phyloP scores from a whole-genome alignment of 2,329 filamentous ascomycete species.

The Paramyrothecium roridum region DNA sequence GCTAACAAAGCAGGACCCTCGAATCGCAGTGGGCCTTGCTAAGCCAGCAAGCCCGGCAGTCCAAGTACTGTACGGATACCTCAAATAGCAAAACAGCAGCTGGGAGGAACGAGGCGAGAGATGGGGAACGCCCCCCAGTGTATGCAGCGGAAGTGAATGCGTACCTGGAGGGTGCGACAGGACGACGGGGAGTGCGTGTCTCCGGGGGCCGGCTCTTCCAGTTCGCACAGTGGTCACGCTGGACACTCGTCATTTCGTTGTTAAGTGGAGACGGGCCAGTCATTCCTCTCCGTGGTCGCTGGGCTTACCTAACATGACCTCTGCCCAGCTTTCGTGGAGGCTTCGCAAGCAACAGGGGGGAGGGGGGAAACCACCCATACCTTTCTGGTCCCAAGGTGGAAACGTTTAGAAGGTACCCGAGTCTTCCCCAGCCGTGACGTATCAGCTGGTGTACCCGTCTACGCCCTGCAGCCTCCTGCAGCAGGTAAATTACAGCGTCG shows the following conservation, averaged over 20 bases:
- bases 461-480: not conserved
- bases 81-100: not conserved
- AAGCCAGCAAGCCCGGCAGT: not conserved
- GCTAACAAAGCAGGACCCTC: not conserved
- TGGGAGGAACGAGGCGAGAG: not conserved
- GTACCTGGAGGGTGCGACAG: too few relatives aligned
- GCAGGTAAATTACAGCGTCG: not conserved
- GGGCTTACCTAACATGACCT: not conserved
- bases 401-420: slow-evolving; percentile 5
- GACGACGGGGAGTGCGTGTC: not conserved
- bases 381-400: slow-evolving; percentile 14
- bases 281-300: not conserved
- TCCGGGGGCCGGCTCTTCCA: not conserved
- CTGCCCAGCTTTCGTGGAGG: not conserved
- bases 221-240: not conserved
- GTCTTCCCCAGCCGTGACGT: not conserved
- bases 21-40: not conserved
- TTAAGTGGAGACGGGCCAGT: slow-evolving; percentile 9
- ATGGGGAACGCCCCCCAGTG: not conserved
- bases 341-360: not conserved
- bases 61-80: not conserved
- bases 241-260: slow-evolving; percentile 13
- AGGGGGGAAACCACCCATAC: not conserved
- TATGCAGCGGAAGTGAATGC: too few relatives aligned
- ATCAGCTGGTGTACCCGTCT: not conserved